phyloP scores from a whole-genome alignment of 164 flowering plant species.

The Aristolochia fimbriata region DNA sequence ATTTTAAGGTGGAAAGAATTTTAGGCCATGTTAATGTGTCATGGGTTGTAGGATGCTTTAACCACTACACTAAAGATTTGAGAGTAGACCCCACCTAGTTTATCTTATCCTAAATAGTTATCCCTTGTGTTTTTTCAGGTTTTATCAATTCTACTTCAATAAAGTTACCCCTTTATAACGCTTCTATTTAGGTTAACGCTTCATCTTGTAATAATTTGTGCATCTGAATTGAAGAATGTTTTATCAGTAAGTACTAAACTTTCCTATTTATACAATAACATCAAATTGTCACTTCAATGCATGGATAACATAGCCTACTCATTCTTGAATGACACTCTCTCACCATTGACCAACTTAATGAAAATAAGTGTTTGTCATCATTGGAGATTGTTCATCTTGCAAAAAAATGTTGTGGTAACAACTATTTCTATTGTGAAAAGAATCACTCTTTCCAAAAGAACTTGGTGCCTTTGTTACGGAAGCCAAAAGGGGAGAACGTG shows the following conservation, averaged over 20 bases:
- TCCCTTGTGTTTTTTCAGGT: slow-evolving; percentile 17
- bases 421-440: too few relatives aligned
- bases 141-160: slow-evolving; percentile 36
- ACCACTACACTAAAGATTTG: not conserved
- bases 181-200: slow-evolving; percentile 42
- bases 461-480: too few relatives aligned
- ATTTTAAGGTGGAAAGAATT: slow-evolving; percentile 30
- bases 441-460: too few relatives aligned
- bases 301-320: not conserved
- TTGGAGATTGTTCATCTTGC: slow-evolving; percentile 14
- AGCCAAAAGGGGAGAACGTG: too few relatives aligned
- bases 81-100: not conserved
- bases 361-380: slow-evolving; percentile 7
- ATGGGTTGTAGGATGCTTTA: slow-evolving; percentile 37
- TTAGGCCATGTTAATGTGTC: slow-evolving; percentile 33
- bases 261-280: not conserved
- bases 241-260: slow-evolving; percentile 38
- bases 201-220: slow-evolving; percentile 29
- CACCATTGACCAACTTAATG: too few relatives aligned
- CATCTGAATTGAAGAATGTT: slow-evolving; percentile 51
- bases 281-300: not conserved
- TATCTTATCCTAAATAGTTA: not conserved
- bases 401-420: slow-evolving; percentile 15
- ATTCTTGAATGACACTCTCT: not conserved
- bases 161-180: slow-evolving; percentile 56